Percentiles rank a stretch among this genome's conserved stretches.
phyloP scores from a whole-genome alignment of 371 early-diverging fungal genomes.

The Apophysomyces ossiformis region DNA sequence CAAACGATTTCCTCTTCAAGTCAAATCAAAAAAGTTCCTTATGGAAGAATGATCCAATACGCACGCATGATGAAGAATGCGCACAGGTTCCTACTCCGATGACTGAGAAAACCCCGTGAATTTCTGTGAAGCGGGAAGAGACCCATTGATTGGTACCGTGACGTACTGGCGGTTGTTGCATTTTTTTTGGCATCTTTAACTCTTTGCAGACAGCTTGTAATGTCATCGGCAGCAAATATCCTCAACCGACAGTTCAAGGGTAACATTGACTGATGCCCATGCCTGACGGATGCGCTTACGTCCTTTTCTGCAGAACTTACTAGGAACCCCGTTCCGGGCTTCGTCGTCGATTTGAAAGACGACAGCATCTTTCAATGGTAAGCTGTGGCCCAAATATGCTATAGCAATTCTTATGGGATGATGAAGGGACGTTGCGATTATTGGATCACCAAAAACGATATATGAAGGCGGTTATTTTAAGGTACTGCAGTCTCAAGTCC shows the following conservation, averaged over 20 bases:
- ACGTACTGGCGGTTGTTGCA: too few relatives aligned
- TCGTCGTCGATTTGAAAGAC: slow-evolving; percentile 70
- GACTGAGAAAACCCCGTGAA: too few relatives aligned
- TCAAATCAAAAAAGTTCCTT: too few relatives aligned
- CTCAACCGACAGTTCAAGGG: slow-evolving; percentile 63
- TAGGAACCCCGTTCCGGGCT: slow-evolving; percentile 72
- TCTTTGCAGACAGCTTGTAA: neutral
- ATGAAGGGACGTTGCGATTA: slow-evolving; percentile 78
- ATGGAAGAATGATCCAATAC: too few relatives aligned
- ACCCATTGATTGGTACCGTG: too few relatives aligned
- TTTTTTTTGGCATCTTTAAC: too few relatives aligned
- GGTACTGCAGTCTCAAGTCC: slow-evolving; percentile 42
- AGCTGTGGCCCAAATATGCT: neutral
- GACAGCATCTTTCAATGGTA: slow-evolving; percentile 71
- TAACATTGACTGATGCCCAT: slow-evolving; percentile 15
- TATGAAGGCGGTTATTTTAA: slow-evolving; percentile 93
- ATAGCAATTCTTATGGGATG: neutral
- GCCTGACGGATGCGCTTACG: neutral
- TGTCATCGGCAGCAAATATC: slow-evolving; percentile 55
- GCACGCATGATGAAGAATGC: too few relatives aligned
- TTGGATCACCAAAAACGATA: slow-evolving; percentile 84
- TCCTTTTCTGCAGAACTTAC: slow-evolving; percentile 43
- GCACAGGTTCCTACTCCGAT: too few relatives aligned
- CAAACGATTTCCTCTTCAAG: too few relatives aligned
- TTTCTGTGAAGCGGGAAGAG: too few relatives aligned